Conservation (phyloP, 345 rosid species). For the Eucalyptus erythrocorys region DNA sequence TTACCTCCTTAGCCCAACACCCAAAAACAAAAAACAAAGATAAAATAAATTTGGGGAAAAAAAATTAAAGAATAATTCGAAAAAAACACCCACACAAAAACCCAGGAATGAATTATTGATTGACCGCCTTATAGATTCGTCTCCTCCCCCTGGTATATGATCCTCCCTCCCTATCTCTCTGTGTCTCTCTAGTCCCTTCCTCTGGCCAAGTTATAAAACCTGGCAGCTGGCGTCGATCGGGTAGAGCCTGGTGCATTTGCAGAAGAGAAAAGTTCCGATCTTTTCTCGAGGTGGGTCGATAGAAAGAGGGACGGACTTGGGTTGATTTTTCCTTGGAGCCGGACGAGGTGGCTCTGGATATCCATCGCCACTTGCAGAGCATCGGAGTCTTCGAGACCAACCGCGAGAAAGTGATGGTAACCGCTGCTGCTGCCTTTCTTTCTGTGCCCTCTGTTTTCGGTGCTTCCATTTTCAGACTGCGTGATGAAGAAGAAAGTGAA, state of each 20-base stretch:
- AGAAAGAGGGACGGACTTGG: background rate
- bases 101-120: background rate
- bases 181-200: background rate
- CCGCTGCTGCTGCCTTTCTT: background rate
- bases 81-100: background rate
- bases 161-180: background rate
- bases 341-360: conserved; percentile 7
- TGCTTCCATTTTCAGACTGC: background rate
- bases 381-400: conserved; percentile 20
- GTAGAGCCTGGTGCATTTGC: background rate
- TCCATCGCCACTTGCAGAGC: background rate
- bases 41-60: background rate
- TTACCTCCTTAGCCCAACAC: background rate
- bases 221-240: background rate
- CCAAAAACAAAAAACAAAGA: background rate
- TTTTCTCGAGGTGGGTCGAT: background rate
- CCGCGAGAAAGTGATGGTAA: conserved; percentile 31
- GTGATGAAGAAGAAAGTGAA: background rate
- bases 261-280: background rate
- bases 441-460: background rate
- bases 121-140: conserved; percentile 15
- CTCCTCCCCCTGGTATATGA: background rate
- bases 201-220: background rate
- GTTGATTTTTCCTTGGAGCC: conserved; percentile 1
- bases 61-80: background rate